These are phyloP conservation scores for Aspergillus glaucus DNA, from an alignment of 2,329 filamentous ascomycete genomes.

Conservation along the genomic window DNA sequence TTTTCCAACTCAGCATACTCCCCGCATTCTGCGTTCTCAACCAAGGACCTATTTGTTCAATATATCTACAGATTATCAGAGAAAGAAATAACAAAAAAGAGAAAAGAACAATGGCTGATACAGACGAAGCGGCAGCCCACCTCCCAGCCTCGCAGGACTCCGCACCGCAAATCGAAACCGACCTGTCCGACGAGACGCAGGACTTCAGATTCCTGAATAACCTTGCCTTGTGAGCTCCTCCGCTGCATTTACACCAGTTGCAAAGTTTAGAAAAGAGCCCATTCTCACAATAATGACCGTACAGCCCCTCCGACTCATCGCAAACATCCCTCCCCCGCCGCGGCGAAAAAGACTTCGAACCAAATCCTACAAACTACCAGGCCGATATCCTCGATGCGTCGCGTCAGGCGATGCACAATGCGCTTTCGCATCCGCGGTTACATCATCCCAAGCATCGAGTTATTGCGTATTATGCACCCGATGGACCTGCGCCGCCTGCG, in stretches of 20 bases:
- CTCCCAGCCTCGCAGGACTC: conserved; percentile 20
- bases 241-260: not conserved
- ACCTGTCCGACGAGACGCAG: conserved; percentile 71
- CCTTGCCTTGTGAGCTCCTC: conserved; percentile 41
- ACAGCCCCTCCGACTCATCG: conserved; percentile 27
- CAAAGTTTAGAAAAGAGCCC: conserved; percentile 28
- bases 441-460: conserved; percentile 63
- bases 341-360: conserved; percentile 96
- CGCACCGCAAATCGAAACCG: conserved; percentile 47
- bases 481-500: conserved; percentile 32
- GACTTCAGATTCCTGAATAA: conserved; percentile 72
- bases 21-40: too few species aligned
- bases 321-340: conserved; percentile 65
- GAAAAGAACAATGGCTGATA: conserved; percentile 33
- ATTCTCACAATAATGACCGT: conserved; percentile 3
- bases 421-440: conserved; percentile 68
- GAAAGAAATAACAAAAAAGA: too few species aligned
- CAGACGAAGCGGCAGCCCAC: conserved; percentile 38
- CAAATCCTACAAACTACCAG: conserved; percentile 80
- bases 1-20: too few species aligned
- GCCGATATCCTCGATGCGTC: conserved; percentile 71
- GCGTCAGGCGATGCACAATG: conserved; percentile 81
- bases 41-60: too few species aligned
- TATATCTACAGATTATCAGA: too few species aligned
- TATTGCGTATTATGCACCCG: conserved; percentile 68